Conservation (phyloP, 208 protist genomes). For the Leptomonas pyrrhocoris region DNA sequence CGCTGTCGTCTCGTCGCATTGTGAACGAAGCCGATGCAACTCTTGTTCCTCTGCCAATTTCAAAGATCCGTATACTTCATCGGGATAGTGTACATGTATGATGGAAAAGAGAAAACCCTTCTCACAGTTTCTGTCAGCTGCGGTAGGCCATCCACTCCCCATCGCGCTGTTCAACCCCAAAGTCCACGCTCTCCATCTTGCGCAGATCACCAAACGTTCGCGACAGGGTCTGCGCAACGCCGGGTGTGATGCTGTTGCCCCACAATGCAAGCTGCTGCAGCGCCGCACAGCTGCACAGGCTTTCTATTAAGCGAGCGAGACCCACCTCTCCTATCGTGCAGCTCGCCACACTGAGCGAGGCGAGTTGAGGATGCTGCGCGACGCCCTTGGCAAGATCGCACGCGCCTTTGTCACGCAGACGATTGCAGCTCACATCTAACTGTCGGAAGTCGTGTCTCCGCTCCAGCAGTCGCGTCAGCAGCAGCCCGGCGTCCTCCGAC, state of each 20-base stretch:
- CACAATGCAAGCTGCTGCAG: conserved; percentile 58
- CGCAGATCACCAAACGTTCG: conserved; percentile 46
- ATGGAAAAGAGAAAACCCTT: background rate
- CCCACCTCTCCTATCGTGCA: conserved; percentile 68
- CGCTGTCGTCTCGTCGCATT: too few relatives aligned
- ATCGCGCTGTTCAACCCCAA: conserved; percentile 43
- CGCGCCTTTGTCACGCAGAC: conserved; percentile 65
- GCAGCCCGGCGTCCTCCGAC: conserved; percentile 57
- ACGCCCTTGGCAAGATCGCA: conserved; percentile 42
- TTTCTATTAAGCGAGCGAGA: conserved; percentile 44
- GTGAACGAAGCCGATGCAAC: too few relatives aligned
- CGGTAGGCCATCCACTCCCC: conserved; percentile 30
- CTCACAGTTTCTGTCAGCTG: conserved; percentile 4
- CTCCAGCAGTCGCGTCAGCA: conserved; percentile 61
- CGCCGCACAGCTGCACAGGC: conserved; percentile 38
- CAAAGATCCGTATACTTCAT: too few relatives aligned
- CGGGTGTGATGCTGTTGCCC: conserved; percentile 73
- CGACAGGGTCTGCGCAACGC: conserved; percentile 43
- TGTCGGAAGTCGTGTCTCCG: conserved; percentile 53
- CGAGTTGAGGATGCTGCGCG: conserved; percentile 43
- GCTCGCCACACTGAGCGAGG: conserved; percentile 42
- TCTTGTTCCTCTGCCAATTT: too few relatives aligned
- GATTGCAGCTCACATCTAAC: conserved; percentile 70
- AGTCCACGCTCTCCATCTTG: conserved; percentile 51
- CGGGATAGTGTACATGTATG: background rate